phyloP scores from a whole-genome alignment of 2,329 filamentous ascomycete species.

The Ophiostoma fasciatum region DNA sequence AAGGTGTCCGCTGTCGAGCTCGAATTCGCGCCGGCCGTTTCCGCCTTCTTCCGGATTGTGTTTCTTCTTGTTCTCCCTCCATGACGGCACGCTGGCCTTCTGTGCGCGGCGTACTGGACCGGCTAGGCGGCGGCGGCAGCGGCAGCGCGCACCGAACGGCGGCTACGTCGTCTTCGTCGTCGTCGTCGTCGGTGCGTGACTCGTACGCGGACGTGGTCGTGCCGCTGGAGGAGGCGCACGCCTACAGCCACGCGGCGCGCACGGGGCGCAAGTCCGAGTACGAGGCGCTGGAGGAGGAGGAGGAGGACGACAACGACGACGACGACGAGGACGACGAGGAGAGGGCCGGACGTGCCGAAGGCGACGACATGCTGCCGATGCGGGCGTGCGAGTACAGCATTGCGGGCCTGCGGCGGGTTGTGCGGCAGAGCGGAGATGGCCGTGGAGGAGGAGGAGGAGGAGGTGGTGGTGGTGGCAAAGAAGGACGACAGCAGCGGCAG shows the following conservation, averaged over 20 bases:
- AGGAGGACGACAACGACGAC: constrained; percentile 17
- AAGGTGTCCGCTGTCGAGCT: too few species aligned
- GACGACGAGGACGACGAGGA: constrained; percentile 15
- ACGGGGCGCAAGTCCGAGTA: constrained; percentile 28
- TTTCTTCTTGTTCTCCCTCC: not conserved
- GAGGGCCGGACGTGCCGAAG: constrained; percentile 30
- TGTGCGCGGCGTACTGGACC: not conserved
- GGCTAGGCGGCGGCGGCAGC: too few species aligned
- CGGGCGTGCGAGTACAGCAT: constrained; percentile 47
- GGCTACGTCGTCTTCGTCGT: too few species aligned
- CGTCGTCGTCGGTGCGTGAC: too few species aligned
- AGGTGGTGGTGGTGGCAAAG: too few species aligned
- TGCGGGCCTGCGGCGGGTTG: constrained; percentile 52
- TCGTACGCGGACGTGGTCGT: constrained; percentile 38
- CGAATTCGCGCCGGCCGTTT: too few species aligned
- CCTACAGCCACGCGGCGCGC: constrained; percentile 38
- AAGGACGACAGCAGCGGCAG: too few species aligned
- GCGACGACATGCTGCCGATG: constrained; percentile 41
- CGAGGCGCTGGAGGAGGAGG: constrained; percentile 23
- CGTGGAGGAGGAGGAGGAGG: too few species aligned
- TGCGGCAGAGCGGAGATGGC: constrained; percentile 43
- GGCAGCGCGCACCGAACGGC: too few species aligned
- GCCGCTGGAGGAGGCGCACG: constrained; percentile 38
- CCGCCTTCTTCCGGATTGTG: not conserved
- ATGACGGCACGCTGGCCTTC: not conserved